Evolutionary conservation across 108 stramenopile genomes (phyloP), one percentile per base, ranked within the genome.

Genomic region (Chaetoceros tenuissimus): DNA sequence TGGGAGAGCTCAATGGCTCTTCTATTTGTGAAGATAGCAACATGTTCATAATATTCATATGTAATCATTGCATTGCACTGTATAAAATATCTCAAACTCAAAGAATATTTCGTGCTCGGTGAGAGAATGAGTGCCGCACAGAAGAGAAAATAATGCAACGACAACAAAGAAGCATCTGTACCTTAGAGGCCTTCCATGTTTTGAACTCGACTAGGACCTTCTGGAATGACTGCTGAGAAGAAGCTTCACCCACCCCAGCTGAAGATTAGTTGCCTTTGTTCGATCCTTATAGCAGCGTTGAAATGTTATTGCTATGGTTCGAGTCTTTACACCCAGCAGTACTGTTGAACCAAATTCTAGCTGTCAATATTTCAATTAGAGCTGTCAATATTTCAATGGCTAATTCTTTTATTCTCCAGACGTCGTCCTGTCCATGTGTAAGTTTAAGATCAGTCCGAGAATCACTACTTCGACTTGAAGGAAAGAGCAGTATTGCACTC

Each of bases 291-390:
- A 77, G 59, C 26, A 81, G 81, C 5, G 87, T 82, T 25, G 92
- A 88, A 67, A 84, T 85, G 77, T 67, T 72, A 16, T 53, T 93
- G 18, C 85, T 87, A 49, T 81, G 72, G 28, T 69, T 93, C 45
- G 92, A 89, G 64, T 86, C 84, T 30, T 70, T 93, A 25, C 92
- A 93, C 57, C 92, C 92, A 7, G 78, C 87, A 2, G 74, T 68
- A 25, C 65, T 93, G 62, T 55, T 89, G 70, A 82, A 80, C 56
- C 87, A 89, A 61, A 63, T 77, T 21, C 67, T 93, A 68, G 83
- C 87, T 3, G 85, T 87, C 26, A 87, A 87, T 31, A n/a, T n/a
- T n/a, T n/a, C n/a, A n/a, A n/a, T n/a, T n/a, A n/a, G n/a, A n/a
- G n/a, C n/a, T n/a, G n/a, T n/a, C n/a, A n/a, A n/a, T n/a, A 55